Percentiles rank a stretch among this genome's conserved stretches.
Conservation (phyloP, 148 eudicot genomes). For the Silene latifolia region DNA sequence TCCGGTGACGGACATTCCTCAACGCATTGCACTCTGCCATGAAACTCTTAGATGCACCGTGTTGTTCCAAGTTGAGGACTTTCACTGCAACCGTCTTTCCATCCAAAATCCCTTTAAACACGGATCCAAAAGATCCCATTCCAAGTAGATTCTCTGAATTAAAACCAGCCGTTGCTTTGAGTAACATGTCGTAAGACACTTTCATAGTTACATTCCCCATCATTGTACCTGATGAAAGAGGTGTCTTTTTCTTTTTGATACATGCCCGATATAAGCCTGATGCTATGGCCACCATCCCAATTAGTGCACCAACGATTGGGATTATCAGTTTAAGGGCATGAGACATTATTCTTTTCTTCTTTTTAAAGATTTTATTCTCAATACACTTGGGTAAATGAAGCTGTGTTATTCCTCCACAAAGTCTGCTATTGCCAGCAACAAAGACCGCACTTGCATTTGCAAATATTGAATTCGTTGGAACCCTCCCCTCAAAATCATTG, state of each 20-base stretch:
- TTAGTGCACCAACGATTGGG: neutral
- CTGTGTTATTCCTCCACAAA: slow-evolving; percentile 35
- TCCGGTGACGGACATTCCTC: slow-evolving; percentile 24
- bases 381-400: slow-evolving; percentile 33
- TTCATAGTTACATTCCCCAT: slow-evolving; percentile 9
- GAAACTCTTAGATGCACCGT: slow-evolving; percentile 23
- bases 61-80: slow-evolving; percentile 30
- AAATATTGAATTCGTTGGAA: neutral
- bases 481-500: slow-evolving; percentile 26
- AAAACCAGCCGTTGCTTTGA: slow-evolving; percentile 26
- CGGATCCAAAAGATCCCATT: slow-evolving; percentile 13
- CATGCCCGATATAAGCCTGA: too few relatives aligned
- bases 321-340: slow-evolving; percentile 7
- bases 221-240: neutral
- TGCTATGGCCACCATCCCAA: too few relatives aligned
- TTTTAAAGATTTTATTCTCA: neutral
- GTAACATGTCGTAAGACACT: slow-evolving; percentile 23
- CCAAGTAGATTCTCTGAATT: slow-evolving; percentile 21
- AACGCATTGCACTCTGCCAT: slow-evolving; percentile 30
- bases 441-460: slow-evolving; percentile 4
- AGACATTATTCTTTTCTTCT: too few relatives aligned
- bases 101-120: neutral
- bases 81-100: slow-evolving; percentile 24
- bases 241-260: neutral
- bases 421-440: slow-evolving; percentile 4